Evolutionary conservation across 306 rosid species (phyloP).

Genomic region (Ormosia semicastrata): DNA sequence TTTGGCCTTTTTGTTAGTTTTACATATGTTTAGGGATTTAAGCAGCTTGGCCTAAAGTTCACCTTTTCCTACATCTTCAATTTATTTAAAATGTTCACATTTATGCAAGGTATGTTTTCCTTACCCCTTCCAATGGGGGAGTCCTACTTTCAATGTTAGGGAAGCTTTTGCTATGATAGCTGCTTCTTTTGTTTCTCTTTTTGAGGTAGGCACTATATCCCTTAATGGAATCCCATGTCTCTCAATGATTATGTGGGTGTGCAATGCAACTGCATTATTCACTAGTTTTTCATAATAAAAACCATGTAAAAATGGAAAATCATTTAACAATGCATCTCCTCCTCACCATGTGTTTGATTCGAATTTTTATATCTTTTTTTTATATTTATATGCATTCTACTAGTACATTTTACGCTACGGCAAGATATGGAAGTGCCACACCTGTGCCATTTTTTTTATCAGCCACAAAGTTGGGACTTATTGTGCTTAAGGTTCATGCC

Average conservation of each 20-base stretch:
- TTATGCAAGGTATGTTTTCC: conserved; percentile 67
- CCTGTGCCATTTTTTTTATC: conserved; percentile 60
- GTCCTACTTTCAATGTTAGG: conserved; percentile 54
- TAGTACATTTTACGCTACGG: conserved; percentile 60
- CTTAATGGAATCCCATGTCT: not conserved
- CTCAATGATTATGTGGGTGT: not conserved
- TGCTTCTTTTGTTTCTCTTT: conserved; percentile 74
- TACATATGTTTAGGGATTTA: not conserved
- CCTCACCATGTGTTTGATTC: not conserved
- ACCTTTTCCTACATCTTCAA: not conserved
- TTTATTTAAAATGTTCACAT: not conserved
- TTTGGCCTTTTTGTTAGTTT: not conserved
- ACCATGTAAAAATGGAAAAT: not conserved
- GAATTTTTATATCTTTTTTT: not conserved
- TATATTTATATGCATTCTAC: conserved; percentile 47
- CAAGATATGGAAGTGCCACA: conserved; percentile 70
- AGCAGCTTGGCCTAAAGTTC: not conserved
- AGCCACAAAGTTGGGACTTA: conserved; percentile 51
- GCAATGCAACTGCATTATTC: not conserved
- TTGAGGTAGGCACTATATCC: conserved; percentile 51
- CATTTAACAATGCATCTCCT: not conserved
- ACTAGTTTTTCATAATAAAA: not conserved
- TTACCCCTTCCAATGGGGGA: conserved; percentile 90
- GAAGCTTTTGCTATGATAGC: conserved; percentile 86
- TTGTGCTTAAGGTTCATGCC: conserved; percentile 55